Evolutionary conservation across 1,284 basidiomycete genomes (phyloP).

Genomic region (Pholiota adiposa): DNA sequence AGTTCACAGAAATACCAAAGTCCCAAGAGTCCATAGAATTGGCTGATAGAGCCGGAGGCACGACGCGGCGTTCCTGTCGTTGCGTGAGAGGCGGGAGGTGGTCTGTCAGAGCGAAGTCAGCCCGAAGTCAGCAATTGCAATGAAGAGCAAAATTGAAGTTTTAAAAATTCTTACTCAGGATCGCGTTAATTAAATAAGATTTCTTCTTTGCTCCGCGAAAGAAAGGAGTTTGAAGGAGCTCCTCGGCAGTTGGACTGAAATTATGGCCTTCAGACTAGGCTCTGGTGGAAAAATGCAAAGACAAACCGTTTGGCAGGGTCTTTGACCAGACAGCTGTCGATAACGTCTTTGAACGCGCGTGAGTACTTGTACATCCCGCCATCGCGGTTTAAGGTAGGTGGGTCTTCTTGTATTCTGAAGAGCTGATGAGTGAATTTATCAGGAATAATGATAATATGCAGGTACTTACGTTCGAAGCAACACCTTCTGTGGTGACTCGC

Average conservation of each 20-base stretch:
- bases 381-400: conserved; percentile 76
- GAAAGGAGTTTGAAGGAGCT: conserved; percentile 80
- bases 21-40: conserved; percentile 71
- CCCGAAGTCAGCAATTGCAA: not conserved
- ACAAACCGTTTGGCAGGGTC: conserved; percentile 75
- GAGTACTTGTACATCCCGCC: conserved; percentile 81
- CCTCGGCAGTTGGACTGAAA: conserved; percentile 71
- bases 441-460: conserved; percentile 6
- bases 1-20: conserved; percentile 51
- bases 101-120: conserved; percentile 38
- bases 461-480: conserved; percentile 72
- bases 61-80: conserved; percentile 67
- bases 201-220: conserved; percentile 81
- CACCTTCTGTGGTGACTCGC: conserved; percentile 75
- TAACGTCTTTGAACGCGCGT: conserved; percentile 79
- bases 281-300: not conserved
- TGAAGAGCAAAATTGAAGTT: not conserved
- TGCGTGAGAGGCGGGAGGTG: conserved; percentile 71
- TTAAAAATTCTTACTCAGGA: conserved; percentile 56
- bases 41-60: conserved; percentile 43
- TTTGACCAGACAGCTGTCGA: conserved; percentile 82
- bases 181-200: conserved; percentile 71
- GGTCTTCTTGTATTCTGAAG: conserved; percentile 66
- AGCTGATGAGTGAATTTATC: conserved; percentile 11
- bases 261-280: conserved; percentile 5